Base-by-base conservation (phyloP, 2,329 filamentous ascomycete genomes). In the Neurospora crassa region DNA sequence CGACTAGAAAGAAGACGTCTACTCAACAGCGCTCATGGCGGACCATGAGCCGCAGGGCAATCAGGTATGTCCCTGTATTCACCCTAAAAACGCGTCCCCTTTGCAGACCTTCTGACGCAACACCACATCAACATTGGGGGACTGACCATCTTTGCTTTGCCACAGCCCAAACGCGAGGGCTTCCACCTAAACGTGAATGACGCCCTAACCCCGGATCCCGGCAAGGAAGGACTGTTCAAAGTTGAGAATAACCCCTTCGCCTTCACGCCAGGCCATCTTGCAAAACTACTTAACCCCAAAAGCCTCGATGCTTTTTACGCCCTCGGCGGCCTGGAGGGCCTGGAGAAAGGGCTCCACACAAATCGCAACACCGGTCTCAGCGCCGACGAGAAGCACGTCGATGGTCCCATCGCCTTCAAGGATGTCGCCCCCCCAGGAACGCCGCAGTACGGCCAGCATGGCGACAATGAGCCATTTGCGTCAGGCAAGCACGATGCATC, bases 201-300 rank as follows among this genome's bases (percentile, higher is more conserved):
- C 72, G 89, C 90, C 0, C 81, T 92, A 12, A 85, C 83, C 24
- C 90, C 92, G 0, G 91, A 94, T 77, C 90, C 89, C 1, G 90
- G 90, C 7, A 90, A 88, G 0, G 91, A 94, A 79, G 85, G 83
- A 20, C 89, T 92, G 74, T 95, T 92, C 76, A 77, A 87, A 63
- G 86, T 90, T 18, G 84, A 89, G 67, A 83, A 90, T 76, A 93
- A 92, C 79, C 88, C 85, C 67, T 93, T 94, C 76, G 91, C 90
- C 10, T 93, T 90, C 76, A 87, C 89, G 0, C 90, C 90, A 12
- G 92, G 92, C 34, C 91, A 92, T 75, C 81, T 93, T 76, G 89
- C 88, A 73, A 95, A 95, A 81, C 82, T 96, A 7, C 84, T 94
- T 69, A 94, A 94, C 74, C 92, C 92, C 0, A 96, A 96, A 81